Evolutionary conservation across 1,284 basidiomycete species (phyloP), one percentile per base, ranked within the genome.

Genomic region (Microbotryomycetes sp.): DNA sequence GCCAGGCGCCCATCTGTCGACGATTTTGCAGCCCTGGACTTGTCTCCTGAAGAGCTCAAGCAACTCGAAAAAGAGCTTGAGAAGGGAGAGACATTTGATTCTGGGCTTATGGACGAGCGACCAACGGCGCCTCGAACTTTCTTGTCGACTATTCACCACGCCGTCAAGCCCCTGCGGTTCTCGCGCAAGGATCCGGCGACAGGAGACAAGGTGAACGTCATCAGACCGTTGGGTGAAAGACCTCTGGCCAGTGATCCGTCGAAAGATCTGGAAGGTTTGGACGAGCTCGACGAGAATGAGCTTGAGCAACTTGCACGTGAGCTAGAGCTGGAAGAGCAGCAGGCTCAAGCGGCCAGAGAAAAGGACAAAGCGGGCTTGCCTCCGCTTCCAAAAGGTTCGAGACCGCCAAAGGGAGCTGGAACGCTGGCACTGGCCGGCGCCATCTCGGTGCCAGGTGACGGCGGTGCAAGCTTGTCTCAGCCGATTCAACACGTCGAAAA

Each of bases 11-110:
- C 53, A 5, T 47, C 61, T 1, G 46, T 67, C 56, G 60, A 65
- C 63, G 66, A 67, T 30, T 67, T 67, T 23, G 56, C 66, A 56
- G 54, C 53, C 45, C 56, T 68, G 23, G 35, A 57, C 47, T 49
- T 68, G 13, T 45, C 64, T 15, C 41, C 57, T 16, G 24, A 30
- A 2, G 66, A 68, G 45, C 66, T 66, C 15, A 61, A 59, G 27
- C 52, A 61, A 29, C 64, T 68, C 46, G 53, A 59, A 13, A 35
- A 48, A 46, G 59, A 61, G 52, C 54, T 65, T 24, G 30, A 50
- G 1, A 15, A 21, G 1, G 54, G 35, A 45, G 57, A 60, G n/a
- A 59, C 62, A 1, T 60, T 62, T 57, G 58, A 59, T 13, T 56
- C 56, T 16, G 56, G 56, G 3, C 56, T 63, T 30, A 18, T 7